phyloP scores from a whole-genome alignment of 305 asterid species.

The Nicotiana rustica region DNA sequence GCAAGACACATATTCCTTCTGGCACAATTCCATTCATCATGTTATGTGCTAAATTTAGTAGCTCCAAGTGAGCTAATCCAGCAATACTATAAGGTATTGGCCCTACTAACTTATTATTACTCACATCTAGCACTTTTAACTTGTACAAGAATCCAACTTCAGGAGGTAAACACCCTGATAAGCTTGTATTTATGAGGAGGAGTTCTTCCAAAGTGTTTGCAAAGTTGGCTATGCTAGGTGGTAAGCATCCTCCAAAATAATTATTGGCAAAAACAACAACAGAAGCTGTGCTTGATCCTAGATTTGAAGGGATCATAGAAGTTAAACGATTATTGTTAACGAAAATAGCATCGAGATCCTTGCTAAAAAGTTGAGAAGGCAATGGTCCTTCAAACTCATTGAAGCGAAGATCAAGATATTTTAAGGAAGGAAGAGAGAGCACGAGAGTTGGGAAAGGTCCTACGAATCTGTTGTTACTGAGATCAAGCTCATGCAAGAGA shows the following conservation, averaged over 20 bases:
- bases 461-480: constrained; percentile 79
- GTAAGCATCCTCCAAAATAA: constrained; percentile 64
- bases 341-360: constrained; percentile 65
- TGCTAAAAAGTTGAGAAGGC: constrained; percentile 60
- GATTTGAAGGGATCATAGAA: constrained; percentile 54
- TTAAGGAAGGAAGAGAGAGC: constrained; percentile 59
- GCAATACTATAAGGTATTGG: constrained; percentile 64
- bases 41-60: constrained; percentile 67
- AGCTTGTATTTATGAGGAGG: constrained; percentile 58
- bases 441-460: constrained; percentile 77
- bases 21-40: constrained; percentile 64
- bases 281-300: constrained; percentile 61
- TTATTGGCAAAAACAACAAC: constrained; percentile 79
- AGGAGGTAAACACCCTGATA: constrained; percentile 70
- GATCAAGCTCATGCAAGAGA: constrained; percentile 69
- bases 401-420: constrained; percentile 67
- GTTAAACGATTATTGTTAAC: constrained; percentile 65
- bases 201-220: constrained; percentile 67
- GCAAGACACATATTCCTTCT: constrained; percentile 66
- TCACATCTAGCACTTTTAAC: constrained; percentile 62
- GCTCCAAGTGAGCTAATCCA: constrained; percentile 62
- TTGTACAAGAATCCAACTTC: constrained; percentile 70
- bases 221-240: constrained; percentile 61
- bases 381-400: constrained; percentile 77
- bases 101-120: constrained; percentile 61